A percentile compares a stretch with the other conserved stretches of the same genome.
Evolutionary conservation across 345 rosid species (phyloP).

Genomic region (Conringia planisiliqua): DNA sequence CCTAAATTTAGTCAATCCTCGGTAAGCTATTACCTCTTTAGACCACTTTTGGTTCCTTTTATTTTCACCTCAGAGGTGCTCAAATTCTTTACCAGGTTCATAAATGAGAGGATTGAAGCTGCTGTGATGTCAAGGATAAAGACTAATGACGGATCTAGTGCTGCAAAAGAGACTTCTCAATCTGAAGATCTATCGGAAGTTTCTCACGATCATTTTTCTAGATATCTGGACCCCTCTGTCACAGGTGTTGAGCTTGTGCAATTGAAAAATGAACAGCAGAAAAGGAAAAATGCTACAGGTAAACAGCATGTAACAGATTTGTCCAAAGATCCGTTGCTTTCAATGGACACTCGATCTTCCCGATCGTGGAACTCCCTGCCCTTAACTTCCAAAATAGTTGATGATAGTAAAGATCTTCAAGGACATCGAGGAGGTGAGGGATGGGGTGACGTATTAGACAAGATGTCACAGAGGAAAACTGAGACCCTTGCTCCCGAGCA

Average conservation of each 20-base stretch:
- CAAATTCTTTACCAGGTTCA: conserved; percentile 54
- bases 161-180: conserved; percentile 53
- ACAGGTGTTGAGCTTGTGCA: conserved; percentile 94
- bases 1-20: conserved; percentile 82
- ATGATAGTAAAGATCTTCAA: conserved; percentile 39
- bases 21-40: conserved; percentile 42
- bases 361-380: conserved; percentile 72
- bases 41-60: background rate
- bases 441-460: conserved; percentile 82
- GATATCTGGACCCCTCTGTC: conserved; percentile 71
- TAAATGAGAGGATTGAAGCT: conserved; percentile 88
- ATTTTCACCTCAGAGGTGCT: conserved; percentile 19
- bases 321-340: conserved; percentile 92
- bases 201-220: conserved; percentile 67
- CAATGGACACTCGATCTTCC: conserved; percentile 68
- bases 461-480: conserved; percentile 78
- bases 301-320: conserved; percentile 36
- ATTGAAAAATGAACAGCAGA: conserved; percentile 56
- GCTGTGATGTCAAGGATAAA: conserved; percentile 56
- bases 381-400: conserved; percentile 42
- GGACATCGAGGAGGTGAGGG: conserved; percentile 54
- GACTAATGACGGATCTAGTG: conserved; percentile 45
- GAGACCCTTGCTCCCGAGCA: conserved; percentile 92
- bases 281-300: conserved; percentile 38
- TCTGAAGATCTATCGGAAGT: conserved; percentile 55